Percentiles rank a stretch among this genome's conserved stretches.
These are phyloP conservation scores for Mortierella sp. DNA, from an alignment of 371 early-diverging fungal genomes.

Conservation along the genomic window DNA sequence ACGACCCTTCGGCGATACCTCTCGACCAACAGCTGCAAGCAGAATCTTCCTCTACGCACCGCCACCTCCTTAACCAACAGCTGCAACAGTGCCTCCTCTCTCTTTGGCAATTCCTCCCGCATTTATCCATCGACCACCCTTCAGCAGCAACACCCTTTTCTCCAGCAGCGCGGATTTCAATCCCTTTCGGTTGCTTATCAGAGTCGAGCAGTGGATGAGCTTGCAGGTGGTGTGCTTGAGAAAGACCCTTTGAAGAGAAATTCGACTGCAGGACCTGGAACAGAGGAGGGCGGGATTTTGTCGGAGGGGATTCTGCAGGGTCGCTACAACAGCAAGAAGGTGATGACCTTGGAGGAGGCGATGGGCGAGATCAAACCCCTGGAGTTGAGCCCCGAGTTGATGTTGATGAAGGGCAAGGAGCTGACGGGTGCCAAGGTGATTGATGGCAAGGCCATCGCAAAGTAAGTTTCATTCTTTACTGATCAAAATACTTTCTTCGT, in stretches of 20 bases:
- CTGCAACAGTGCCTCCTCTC: background rate
- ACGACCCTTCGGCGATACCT: constrained; percentile 3
- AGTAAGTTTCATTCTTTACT: constrained; percentile 57
- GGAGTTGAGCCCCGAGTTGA: constrained; percentile 46
- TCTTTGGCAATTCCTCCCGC: background rate
- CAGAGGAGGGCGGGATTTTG: constrained; percentile 25
- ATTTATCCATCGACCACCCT: background rate
- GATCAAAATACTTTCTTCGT: background rate
- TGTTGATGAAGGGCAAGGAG: constrained; percentile 29
- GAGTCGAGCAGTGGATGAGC: constrained; percentile 37
- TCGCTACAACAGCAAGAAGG: constrained; percentile 21
- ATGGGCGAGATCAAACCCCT: constrained; percentile 49
- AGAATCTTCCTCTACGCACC: background rate
- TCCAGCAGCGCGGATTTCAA: constrained; percentile 32
- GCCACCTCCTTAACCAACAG: background rate
- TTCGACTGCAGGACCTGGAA: background rate
- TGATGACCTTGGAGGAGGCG: constrained; percentile 44
- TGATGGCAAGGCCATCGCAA: constrained; percentile 80
- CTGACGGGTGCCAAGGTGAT: constrained; percentile 68
- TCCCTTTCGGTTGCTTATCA: constrained; percentile 19
- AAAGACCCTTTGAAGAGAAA: constrained; percentile 20
- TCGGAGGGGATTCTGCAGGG: constrained; percentile 28
- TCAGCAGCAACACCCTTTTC: background rate
- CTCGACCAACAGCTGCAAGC: constrained; percentile 1
- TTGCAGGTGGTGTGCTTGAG: background rate